Conservation (phyloP, 164 flowering plant species). For the Magnolia kwangsiensis region DNA sequence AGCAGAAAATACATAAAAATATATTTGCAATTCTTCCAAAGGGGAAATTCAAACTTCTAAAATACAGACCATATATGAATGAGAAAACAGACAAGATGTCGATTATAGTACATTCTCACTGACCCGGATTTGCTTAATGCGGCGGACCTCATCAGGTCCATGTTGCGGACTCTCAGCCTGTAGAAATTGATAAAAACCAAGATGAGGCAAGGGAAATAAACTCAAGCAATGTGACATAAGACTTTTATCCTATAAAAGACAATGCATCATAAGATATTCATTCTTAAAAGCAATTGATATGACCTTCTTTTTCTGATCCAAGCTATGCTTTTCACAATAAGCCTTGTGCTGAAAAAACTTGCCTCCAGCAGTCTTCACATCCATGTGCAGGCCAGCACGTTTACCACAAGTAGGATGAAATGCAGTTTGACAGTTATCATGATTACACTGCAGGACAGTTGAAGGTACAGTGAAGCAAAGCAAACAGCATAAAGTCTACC, state of each 20-base stretch:
- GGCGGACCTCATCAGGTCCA: constrained; percentile 70
- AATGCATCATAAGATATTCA: neutral
- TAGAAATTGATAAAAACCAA: constrained; percentile 7
- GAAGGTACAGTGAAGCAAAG: neutral
- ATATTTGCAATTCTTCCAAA: too few relatives aligned
- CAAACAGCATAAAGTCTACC: neutral
- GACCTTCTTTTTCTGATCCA: constrained; percentile 88
- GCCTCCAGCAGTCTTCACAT: constrained; percentile 50
- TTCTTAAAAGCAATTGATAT: constrained; percentile 1
- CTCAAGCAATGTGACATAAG: neutral
- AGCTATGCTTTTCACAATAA: constrained; percentile 85
- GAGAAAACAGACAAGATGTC: neutral
- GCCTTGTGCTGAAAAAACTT: constrained; percentile 80
- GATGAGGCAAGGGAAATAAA: neutral
- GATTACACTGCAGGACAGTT: constrained; percentile 62
- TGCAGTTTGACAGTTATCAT: constrained; percentile 76
- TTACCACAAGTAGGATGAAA: constrained; percentile 95
- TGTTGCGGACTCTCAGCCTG: constrained; percentile 72
- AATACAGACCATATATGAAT: too few relatives aligned
- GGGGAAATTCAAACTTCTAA: too few relatives aligned
- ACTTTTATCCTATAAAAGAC: constrained; percentile 3
- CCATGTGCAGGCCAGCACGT: constrained; percentile 72
- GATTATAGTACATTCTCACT: constrained; percentile 12
- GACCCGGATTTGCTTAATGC: constrained; percentile 82
- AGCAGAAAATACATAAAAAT: too few relatives aligned